Base-by-base conservation (phyloP, 495 filamentous ascomycete genomes). In the Neurospora sp. region DNA sequence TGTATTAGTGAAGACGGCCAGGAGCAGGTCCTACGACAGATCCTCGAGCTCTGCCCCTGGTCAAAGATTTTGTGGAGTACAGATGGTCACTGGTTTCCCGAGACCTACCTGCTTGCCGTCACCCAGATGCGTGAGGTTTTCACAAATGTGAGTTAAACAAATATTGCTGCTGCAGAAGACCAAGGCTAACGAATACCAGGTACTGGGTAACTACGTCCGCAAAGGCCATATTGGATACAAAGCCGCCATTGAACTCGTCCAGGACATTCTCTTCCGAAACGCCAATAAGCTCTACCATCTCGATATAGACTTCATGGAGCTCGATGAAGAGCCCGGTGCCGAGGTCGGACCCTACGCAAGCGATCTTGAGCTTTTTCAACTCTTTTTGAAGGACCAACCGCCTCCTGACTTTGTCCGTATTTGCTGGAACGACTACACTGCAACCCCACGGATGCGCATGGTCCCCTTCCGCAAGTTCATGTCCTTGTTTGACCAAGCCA, bases 51-150 rank as follows among this genome's bases (percentile, higher is more conserved):
- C 0, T 89, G 89, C 45, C 94, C 94, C 0, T 88, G 85, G 37
- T 89, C 87, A 72, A 96, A 96, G 79, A 81, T 97, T 3, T 77
- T 95, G 2, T 97, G 93, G 90, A 94, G 92, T 73, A 94, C 91
- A 0, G 93, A 96, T 80, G 94, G 92, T 0, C 91, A 94, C 77
- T 92, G 87, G 78, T 93, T 93, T 74, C 92, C 94, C 0, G 94
- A 97, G 80, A 93, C 91, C 2, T 97, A 90, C 78, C 88, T 92
- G 78, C 83, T 96, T 42, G 92, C 93, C 18, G 90, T 91, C 70
- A 85, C 85, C 70, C 94, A 97, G 79, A 90, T 94, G 74, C 88
- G 94, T 31, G 90, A 93, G 71, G 91, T 87, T 9, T 82, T 96
- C 41, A 87, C 92, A 77, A 87, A 83, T 74, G 91, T 93, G 44